Base-by-base conservation (phyloP, 345 rosid genomes). In the Eucalyptus sp. region DNA sequence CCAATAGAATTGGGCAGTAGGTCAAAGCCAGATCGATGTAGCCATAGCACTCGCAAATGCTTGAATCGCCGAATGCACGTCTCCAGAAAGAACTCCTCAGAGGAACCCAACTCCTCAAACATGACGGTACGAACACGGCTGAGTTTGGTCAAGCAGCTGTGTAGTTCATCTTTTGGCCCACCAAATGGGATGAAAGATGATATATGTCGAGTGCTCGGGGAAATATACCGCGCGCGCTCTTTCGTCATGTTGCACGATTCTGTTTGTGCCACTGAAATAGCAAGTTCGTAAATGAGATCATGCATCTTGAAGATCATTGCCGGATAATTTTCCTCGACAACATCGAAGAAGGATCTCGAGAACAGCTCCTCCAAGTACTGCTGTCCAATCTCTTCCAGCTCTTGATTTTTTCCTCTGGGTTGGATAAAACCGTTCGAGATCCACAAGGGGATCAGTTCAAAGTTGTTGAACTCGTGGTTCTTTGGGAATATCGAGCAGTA, bases 281-380 rank as follows among this genome's bases (percentile, higher is more conserved):
- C 91, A 64, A 93, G 89, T 14, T 93, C 93, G 58, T 90, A 90
- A 13, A 92, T 89, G 44, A 91, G 87, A 87, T 91, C 92, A 37
- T 92, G 94, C 93, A 92, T 91, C 50, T 80, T 50, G 84, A 86
- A 88, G 1, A 3, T 3, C 29, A 27, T 2, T 4, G 6, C 9
- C 3, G 10, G 5, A 7, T 16, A 7, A 3, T 43, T 14, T 6
- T 85, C 86, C 1, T 13, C 3, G 11, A 85, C 68, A 80, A 88
- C 91, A 51, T 89, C 89, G 49, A 93, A 90, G 83, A 93, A 93
- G 10, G 92, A 93, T 58, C 91, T 90, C 0, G 91, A 91, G 5
- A 64, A 33, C 37, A 93, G 68, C 44, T 90, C 91, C 41, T 64
- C 79, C 90, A 87, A 89, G 27, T 89, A 89, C 43, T 16, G 79